Evolutionary conservation across 2,329 filamentous ascomycete genomes (phyloP), one percentile per base, ranked within the genome.

Genomic region (Sclerotinia spermophila): DNA sequence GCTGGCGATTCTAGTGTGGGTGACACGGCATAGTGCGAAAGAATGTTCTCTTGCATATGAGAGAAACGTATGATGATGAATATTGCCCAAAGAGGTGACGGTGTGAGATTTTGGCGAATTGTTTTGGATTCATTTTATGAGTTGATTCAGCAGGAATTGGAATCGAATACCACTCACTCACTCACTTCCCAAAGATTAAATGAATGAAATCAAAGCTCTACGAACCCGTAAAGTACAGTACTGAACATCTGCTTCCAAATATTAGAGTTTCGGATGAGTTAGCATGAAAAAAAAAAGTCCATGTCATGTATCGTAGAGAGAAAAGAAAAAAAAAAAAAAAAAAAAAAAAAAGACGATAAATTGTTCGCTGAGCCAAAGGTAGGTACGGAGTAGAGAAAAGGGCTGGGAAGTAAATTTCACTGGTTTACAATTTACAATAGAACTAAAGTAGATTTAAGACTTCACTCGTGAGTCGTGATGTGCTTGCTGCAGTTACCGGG

Each of bases 41-140:
- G 62, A 65, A 65, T 65, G 62, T 65, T 65, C 62, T 65, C 15
- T 65, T 65, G 62, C 62, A 65, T 51, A 65, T 64, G 33, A 17
- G 58, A n/a, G n/a, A n/a, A 61, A 61, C 58, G 58, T 65, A 53
- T 53, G 62, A 40, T 65, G 61, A 65, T 65, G 33, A 65, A 51
- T 38, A 53, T 51, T 65, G 27, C 62, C 62, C 24, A 65, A 65
- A 65, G 44, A 65, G 45, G 62, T 53, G 45, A 65, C 45, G 45
- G 62, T 65, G 62, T 53, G 62, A 65, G 62, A 53, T 65, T 53
- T 40, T 53, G 45, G 45, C 17, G 56, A n/a, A n/a, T 38, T n/a
- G 11, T n/a, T 38, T 59, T 59, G n/a, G 30, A 10, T 35, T 38
- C 55, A 48, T 64, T 64, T 48, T 21, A 45, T 17, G 8, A 33